These are phyloP conservation scores for Syzygium oleosum DNA, from an alignment of 345 rosid species.

Conservation along the genomic window DNA sequence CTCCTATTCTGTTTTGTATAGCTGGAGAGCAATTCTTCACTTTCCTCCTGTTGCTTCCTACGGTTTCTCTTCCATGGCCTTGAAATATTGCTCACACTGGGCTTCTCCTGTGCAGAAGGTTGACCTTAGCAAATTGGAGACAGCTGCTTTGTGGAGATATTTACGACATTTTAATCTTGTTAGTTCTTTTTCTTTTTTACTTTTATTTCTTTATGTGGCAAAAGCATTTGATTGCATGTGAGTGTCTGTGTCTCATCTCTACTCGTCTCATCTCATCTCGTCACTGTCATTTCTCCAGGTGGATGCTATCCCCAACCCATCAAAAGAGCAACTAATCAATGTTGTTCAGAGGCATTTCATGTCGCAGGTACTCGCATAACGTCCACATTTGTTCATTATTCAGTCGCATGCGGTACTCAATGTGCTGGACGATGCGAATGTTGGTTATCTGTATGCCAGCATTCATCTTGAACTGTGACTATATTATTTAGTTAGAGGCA, in stretches of 20 bases:
- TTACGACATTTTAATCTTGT: slow-evolving; percentile 91
- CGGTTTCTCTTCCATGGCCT: not conserved
- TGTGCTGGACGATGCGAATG: not conserved
- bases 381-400: not conserved
- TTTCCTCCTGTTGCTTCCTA: not conserved
- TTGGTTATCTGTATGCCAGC: not conserved
- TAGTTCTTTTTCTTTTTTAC: slow-evolving; percentile 12
- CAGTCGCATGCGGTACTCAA: not conserved
- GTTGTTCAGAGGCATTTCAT: slow-evolving; percentile 86
- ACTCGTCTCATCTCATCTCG: not conserved
- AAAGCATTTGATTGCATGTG: not conserved
- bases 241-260: not conserved
- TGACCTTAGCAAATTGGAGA: slow-evolving; percentile 90
- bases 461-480: not conserved
- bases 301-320: slow-evolving; percentile 71
- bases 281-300: slow-evolving; percentile 28
- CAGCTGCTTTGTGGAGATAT: slow-evolving; percentile 80
- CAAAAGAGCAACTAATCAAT: slow-evolving; percentile 77
- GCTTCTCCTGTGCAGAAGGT: slow-evolving; percentile 42
- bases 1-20: not conserved
- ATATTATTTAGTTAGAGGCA: not conserved
- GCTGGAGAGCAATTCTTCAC: not conserved
- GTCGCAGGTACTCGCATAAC: slow-evolving; percentile 57
- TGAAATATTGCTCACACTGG: not conserved
- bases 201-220: not conserved